Evolutionary conservation across 306 rosid genomes (phyloP), one percentile per base, ranked within the genome.

Genomic region (Cicer cuneatum): DNA sequence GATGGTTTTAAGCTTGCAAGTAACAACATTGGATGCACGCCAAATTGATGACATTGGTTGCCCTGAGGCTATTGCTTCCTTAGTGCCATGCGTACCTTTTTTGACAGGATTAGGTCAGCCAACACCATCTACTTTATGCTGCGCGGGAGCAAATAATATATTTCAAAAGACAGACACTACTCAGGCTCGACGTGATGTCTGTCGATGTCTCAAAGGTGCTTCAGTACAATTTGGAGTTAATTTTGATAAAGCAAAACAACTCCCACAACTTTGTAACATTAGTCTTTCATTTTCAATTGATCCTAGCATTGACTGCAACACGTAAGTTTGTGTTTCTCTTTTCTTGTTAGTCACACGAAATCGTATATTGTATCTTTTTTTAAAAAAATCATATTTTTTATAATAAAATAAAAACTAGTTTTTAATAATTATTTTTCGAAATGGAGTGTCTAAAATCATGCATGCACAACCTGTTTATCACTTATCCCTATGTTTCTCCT

Each of bases 131-230:
- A 0, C 2, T 14, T 0, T 0, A 6, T 69, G 74, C 15, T 69
- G 62, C 38, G 0, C 16, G 8, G 61, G 47, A 5, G 7, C 16
- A 35, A 10, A 0, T 5, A 5, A 0, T 2, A 8, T 69, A n/a
- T 2, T 5, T 38, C 46, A 51, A 15, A 48, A 43, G 7, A 48
- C 74, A 0, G 9, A 10, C 1, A 49, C 47, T 8, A 15, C 47
- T 49, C 15, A 33, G 35, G 8, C 4, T 49, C 61, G 35, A 2
- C 49, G 61, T 5, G 3, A 33, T 14, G 1, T 69, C 0, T 69
- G 74, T 5, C 9, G 14, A 2, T 69, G 74, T 51, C 56, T 69
- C 19, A 43, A 66, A 21, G 56, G n/a, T 3, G 41, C 14, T 56
- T 12, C 14, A 8, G 0, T 6, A 18, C 3, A 2, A 56, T 8